A percentile compares a stretch with the other conserved stretches of the same genome.
Evolutionary conservation across 2,329 filamentous ascomycete genomes (phyloP).

Genomic region (Orbilia brochopaga): DNA sequence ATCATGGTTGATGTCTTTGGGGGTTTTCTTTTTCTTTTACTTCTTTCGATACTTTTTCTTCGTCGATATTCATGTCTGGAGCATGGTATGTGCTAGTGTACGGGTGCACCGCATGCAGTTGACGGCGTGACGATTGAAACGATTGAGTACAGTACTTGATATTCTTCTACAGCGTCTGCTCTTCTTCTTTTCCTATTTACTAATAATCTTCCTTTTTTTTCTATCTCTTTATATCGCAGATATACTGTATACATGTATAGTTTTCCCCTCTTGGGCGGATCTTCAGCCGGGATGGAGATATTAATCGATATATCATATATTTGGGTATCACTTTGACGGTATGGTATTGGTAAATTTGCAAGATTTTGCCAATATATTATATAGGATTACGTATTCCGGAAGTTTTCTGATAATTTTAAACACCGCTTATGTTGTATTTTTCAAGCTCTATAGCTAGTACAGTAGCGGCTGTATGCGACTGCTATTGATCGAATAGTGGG

Average conservation of each 20-base stretch:
- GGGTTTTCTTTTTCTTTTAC: slow-evolving; percentile 3
- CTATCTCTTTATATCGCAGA: neutral
- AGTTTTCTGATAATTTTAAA: too few relatives aligned
- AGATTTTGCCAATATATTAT: too few relatives aligned
- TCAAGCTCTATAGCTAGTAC: too few relatives aligned
- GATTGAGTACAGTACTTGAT: too few relatives aligned
- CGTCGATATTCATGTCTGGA: neutral
- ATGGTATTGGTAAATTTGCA: too few relatives aligned
- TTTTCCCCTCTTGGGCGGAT: neutral
- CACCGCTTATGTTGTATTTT: too few relatives aligned
- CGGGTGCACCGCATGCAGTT: slow-evolving; percentile 4
- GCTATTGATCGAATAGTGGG: too few relatives aligned
- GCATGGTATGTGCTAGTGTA: neutral
- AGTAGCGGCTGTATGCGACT: too few relatives aligned
- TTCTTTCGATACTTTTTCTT: slow-evolving; percentile 1
- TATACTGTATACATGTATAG: neutral
- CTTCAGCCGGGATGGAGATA: neutral
- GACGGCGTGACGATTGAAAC: neutral
- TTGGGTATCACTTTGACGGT: too few relatives aligned
- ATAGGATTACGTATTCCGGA: too few relatives aligned
- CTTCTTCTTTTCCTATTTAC: neutral
- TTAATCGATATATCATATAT: too few relatives aligned
- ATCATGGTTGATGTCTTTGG: too few relatives aligned
- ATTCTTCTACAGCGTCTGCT: neutral
- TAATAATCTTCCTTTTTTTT: neutral